Evolutionary conservation across 2,329 filamentous ascomycete species (phyloP).

Genomic region (Neoscytalidium dimidiatum): DNA sequence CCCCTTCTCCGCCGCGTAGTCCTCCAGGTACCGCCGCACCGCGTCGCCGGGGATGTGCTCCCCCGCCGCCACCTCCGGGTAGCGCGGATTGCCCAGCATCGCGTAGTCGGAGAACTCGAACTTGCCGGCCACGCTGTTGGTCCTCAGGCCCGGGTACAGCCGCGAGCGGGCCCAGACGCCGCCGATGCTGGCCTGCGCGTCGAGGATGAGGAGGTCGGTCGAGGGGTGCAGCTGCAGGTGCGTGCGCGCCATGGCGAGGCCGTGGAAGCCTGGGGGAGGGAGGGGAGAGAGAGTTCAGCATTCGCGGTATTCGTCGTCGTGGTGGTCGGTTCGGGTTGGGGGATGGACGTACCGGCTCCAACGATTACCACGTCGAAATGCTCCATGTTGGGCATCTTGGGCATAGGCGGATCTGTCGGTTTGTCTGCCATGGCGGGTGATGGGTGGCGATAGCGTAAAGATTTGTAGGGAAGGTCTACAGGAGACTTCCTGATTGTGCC

Average conservation of each 20-base stretch:
- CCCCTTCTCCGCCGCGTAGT: constrained; percentile 49
- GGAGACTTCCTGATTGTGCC: too few relatives aligned
- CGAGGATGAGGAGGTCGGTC: constrained; percentile 46
- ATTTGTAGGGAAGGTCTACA: too few relatives aligned
- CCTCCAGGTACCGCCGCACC: constrained; percentile 59
- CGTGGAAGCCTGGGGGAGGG: constrained; percentile 35
- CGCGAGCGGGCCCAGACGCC: constrained; percentile 47
- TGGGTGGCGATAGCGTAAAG: too few relatives aligned
- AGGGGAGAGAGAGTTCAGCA: neutral
- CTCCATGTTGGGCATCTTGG: neutral
- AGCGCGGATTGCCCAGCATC: constrained; percentile 23
- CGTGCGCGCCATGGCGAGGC: constrained; percentile 51
- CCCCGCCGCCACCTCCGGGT: constrained; percentile 41
- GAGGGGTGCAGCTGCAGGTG: constrained; percentile 46
- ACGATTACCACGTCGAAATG: neutral
- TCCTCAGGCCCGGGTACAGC: constrained; percentile 46
- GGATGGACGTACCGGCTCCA: neutral
- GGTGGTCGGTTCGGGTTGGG: too few relatives aligned
- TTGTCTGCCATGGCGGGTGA: neutral
- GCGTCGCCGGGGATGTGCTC: constrained; percentile 62
- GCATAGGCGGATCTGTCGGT: neutral
- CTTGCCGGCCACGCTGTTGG: constrained; percentile 45
- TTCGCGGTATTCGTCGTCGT: too few relatives aligned
- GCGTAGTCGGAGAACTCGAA: constrained; percentile 43
- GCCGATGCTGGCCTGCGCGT: constrained; percentile 42